phyloP scores from a whole-genome alignment of 75 land plant species.

The Cunninghamia lanceolata region DNA sequence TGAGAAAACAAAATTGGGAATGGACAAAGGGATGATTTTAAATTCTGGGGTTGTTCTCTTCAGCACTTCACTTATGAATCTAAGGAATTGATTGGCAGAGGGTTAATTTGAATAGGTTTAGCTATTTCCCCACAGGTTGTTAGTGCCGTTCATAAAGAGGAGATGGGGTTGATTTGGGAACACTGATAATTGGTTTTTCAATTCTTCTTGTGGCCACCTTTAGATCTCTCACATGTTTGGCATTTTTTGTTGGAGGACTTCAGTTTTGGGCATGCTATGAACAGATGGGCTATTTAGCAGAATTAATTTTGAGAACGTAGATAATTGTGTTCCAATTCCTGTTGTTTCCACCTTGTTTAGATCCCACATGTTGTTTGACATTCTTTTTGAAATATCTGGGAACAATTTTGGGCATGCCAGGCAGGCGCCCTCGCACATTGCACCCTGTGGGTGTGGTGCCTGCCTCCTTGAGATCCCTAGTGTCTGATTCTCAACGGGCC shows the following conservation, averaged over 20 bases:
- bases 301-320: background rate
- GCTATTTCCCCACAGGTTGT: too few species aligned
- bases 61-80: background rate
- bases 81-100: background rate
- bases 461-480: conserved; percentile 12
- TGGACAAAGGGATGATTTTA: background rate
- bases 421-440: conserved; percentile 19
- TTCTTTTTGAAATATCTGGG: background rate
- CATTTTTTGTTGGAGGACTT: background rate
- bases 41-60: background rate
- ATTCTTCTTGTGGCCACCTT: background rate
- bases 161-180: conserved; percentile 4
- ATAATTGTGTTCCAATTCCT: background rate
- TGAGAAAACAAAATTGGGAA: background rate
- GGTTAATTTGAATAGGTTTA: background rate
- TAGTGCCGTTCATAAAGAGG: background rate
- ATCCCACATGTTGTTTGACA: background rate
- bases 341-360: background rate
- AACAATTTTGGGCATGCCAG: conserved; percentile 16
- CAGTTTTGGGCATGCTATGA: conserved; percentile 15
- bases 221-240: background rate
- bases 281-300: background rate
- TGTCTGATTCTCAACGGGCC: conserved; percentile 15
- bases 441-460: conserved; percentile 15
- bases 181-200: background rate